Evolutionary conservation across 2,329 filamentous ascomycete genomes (phyloP).

Genomic region (Fusarium sp.): DNA sequence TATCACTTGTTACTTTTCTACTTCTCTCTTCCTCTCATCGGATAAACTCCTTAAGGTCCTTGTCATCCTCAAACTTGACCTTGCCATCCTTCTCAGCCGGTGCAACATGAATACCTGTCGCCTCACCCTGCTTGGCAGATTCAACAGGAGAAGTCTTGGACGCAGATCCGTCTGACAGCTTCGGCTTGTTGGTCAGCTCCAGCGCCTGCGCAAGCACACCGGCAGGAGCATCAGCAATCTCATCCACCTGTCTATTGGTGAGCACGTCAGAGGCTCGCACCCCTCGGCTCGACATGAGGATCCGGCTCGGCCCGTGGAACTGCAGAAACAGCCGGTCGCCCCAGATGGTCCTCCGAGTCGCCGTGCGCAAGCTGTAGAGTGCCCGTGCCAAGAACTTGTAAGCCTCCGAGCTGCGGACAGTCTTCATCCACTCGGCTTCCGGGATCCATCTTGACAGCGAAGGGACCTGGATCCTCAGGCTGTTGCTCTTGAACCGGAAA

Average conservation of each 20-base stretch:
- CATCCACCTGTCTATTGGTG: constrained; percentile 83
- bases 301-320: constrained; percentile 86
- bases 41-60: constrained; percentile 68
- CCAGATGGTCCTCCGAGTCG: constrained; percentile 86
- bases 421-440: constrained; percentile 77
- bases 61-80: constrained; percentile 73
- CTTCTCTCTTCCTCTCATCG: constrained; percentile 44
- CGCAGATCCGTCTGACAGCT: constrained; percentile 29
- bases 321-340: constrained; percentile 92
- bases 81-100: constrained; percentile 71
- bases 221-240: constrained; percentile 85
- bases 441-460: constrained; percentile 73
- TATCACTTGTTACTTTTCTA: constrained; percentile 11
- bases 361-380: constrained; percentile 78
- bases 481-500: constrained; percentile 86
- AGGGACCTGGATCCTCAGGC: constrained; percentile 83
- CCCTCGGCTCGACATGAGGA: constrained; percentile 90
- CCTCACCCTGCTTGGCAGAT: constrained; percentile 41
- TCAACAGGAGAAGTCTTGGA: constrained; percentile 41
- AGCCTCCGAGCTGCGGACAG: constrained; percentile 76
- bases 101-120: constrained; percentile 66
- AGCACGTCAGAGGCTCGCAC: constrained; percentile 82
- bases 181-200: constrained; percentile 56
- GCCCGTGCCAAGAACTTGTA: constrained; percentile 78
- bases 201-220: constrained; percentile 75